Conservation (phyloP, 805 yeast species). For the Sugiyamaella smithiae region DNA sequence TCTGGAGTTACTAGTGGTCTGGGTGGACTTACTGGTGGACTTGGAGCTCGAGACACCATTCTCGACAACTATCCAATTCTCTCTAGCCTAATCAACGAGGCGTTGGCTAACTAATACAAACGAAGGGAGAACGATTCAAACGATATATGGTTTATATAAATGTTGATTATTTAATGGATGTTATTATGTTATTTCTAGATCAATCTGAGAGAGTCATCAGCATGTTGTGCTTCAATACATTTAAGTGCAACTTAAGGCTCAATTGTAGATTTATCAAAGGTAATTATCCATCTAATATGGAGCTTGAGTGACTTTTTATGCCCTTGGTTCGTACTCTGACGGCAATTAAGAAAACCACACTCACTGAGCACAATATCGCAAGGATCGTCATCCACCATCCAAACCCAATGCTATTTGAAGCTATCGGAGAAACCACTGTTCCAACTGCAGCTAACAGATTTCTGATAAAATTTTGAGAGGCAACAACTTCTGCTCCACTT, state of each 20-base stretch:
- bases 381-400: conserved; percentile 5
- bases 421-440: not conserved
- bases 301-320: too few relatives aligned
- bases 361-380: not conserved
- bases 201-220: too few relatives aligned
- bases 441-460: conserved; percentile 4
- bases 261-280: too few relatives aligned
- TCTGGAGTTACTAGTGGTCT: not conserved
- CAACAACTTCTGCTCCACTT: conserved; percentile 4
- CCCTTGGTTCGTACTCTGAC: too few relatives aligned
- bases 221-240: too few relatives aligned
- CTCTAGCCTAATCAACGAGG: not conserved
- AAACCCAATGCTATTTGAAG: conserved; percentile 4
- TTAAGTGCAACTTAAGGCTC: too few relatives aligned
- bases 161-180: not conserved
- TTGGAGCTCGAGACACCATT: too few relatives aligned
- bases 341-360: not conserved
- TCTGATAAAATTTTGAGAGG: conserved; percentile 1
- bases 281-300: too few relatives aligned
- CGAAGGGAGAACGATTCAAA: too few relatives aligned
- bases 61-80: not conserved
- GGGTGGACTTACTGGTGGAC: too few relatives aligned
- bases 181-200: not conserved
- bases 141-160: too few relatives aligned
- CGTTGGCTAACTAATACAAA: too few relatives aligned